Evolutionary conservation across 2,329 filamentous ascomycete species (phyloP).

Genomic region (Xylariaceae sp.): DNA sequence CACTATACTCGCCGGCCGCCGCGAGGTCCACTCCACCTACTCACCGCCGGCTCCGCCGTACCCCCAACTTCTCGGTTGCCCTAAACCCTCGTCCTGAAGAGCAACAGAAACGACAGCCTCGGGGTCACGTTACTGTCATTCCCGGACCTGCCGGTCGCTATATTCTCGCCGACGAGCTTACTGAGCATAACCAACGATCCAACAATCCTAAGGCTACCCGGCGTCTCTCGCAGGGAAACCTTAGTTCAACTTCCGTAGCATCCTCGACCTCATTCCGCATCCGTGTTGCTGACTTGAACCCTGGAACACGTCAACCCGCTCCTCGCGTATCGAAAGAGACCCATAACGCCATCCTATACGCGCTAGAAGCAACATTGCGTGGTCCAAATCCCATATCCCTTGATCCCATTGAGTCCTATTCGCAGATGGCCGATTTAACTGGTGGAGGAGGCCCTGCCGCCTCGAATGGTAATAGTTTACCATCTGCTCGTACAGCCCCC

Average conservation of each 20-base stretch:
- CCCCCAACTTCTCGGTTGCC: slow-evolving; percentile 47
- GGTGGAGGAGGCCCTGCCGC: slow-evolving; percentile 51
- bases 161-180: slow-evolving; percentile 31
- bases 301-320: slow-evolving; percentile 35
- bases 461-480: slow-evolving; percentile 52
- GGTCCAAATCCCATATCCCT: slow-evolving; percentile 78
- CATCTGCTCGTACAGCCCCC: slow-evolving; percentile 45
- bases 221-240: slow-evolving; percentile 45
- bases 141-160: slow-evolving; percentile 42
- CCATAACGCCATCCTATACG: slow-evolving; percentile 84
- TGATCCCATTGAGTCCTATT: slow-evolving; percentile 81
- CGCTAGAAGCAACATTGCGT: slow-evolving; percentile 85
- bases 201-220: slow-evolving; percentile 31
- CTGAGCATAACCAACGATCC: slow-evolving; percentile 30
- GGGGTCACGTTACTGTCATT: slow-evolving; percentile 42
- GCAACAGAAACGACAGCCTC: slow-evolving; percentile 22
- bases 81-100: slow-evolving; percentile 38
- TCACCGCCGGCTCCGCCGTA: slow-evolving; percentile 47
- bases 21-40: slow-evolving; percentile 45
- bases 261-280: slow-evolving; percentile 33
- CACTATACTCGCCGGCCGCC: slow-evolving; percentile 10
- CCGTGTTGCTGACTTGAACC: slow-evolving; percentile 29
- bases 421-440: slow-evolving; percentile 81
- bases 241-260: slow-evolving; percentile 42
- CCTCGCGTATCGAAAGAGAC: slow-evolving; percentile 75